Conservation (phyloP, 177 flowering plant genomes). For the Vitis hybrid region DNA sequence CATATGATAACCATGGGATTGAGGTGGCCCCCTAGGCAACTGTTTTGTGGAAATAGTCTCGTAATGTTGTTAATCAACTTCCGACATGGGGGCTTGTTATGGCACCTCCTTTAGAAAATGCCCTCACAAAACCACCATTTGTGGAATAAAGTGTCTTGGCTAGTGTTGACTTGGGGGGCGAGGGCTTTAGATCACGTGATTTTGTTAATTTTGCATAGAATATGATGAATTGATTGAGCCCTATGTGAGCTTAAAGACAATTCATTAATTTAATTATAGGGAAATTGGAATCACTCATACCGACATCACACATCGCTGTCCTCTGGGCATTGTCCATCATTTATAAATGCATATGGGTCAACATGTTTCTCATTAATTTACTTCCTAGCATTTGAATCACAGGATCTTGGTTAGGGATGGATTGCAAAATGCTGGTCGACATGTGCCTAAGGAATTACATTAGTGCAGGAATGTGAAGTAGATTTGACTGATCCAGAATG, state of each 20-base stretch:
- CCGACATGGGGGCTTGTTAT: no score
- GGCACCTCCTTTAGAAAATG: no score
- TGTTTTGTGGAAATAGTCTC: no score
- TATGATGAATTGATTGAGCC: conserved; percentile 17
- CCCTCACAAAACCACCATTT: no score
- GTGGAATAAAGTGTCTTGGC: background rate
- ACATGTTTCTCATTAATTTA: conserved; percentile 3
- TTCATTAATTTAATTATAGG: conserved; percentile 6
- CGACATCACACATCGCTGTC: conserved; percentile 10
- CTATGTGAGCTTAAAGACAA: conserved; percentile 1
- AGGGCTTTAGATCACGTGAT: conserved; percentile 12
- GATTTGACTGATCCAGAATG: background rate
- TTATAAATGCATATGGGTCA: conserved; percentile 3
- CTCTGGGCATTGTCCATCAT: background rate
- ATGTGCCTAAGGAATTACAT: background rate
- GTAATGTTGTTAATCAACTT: no score
- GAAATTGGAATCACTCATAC: conserved; percentile 8
- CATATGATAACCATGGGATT: no score
- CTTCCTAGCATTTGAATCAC: background rate
- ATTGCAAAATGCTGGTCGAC: background rate
- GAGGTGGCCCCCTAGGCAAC: no score
- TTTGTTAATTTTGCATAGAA: conserved; percentile 9
- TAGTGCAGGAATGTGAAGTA: background rate
- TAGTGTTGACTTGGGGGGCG: background rate
- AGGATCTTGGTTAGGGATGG: background rate